Base-by-base conservation (phyloP, 768 basidiomycete genomes). In the Sistotremastrum niveocremeum region DNA sequence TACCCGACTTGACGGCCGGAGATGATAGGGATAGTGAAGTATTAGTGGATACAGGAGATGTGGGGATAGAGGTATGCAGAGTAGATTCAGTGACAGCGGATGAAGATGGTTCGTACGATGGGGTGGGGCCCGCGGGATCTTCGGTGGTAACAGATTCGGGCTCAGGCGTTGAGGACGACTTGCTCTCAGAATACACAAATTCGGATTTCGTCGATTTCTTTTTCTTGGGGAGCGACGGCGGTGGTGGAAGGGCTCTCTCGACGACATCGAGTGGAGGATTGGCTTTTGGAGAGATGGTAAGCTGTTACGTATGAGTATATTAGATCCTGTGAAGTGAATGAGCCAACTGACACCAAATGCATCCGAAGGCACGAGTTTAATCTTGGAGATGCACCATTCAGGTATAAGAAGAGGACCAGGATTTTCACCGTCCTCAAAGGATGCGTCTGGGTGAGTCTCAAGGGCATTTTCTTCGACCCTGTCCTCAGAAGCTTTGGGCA, bases 251-350 rank as follows among this genome's bases (percentile, higher is more conserved):
- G n/a, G 82, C 82, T 11, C 65, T 64, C 38, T 72, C 65, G 0
- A 83, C 56, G 20, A 85, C 63, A 45, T 76, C 63, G 2, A 64
- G 65, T 31, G 84, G 82, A 3, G 84, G 84, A 35, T 68, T 65
- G 3, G 81, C 79, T 20, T 56, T 61, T 0, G 77, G 70, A 1
- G 82, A 83, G 30, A 86, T 79, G 51, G 85, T 20, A 20, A 20
- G 20, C 20, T 20, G 20, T 20, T 20, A 20, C 20, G 20, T 20
- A 20, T 20, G 20, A 20, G 20, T 20, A 20, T 20, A 20, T 20
- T 20, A 20, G 20, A 20, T 20, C 20, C 20, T 20, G 20, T 20
- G 20, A 20, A 20, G 20, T 20, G 20, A 20, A 20, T 20, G 20
- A 20, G 20, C 20, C 20, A 20, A 20, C 20, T 83, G 47, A 85